Conservation (phyloP, 2,329 filamentous ascomycete species). For the Botrytis galanthina region DNA sequence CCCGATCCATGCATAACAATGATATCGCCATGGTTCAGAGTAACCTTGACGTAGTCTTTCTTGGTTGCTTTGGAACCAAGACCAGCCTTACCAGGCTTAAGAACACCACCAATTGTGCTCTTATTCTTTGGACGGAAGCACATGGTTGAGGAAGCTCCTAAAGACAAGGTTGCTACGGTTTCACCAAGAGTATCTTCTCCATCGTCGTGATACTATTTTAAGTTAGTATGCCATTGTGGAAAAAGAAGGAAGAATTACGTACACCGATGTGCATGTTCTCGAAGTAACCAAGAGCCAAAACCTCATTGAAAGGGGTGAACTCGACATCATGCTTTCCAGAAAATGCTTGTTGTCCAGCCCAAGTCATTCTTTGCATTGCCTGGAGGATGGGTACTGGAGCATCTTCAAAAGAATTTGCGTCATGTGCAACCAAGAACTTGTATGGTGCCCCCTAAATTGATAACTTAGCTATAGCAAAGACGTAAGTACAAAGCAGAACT, state of each 20-base stretch:
- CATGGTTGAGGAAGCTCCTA: conserved; percentile 53
- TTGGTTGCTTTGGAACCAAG: conserved; percentile 33
- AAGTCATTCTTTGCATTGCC: conserved; percentile 53
- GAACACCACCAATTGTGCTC: conserved; percentile 26
- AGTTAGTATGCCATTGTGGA: conserved; percentile 17
- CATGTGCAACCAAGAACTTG: conserved; percentile 60
- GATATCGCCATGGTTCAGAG: conserved; percentile 61
- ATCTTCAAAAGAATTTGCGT: conserved; percentile 49
- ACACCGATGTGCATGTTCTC: conserved; percentile 57
- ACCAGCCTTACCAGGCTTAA: neutral
- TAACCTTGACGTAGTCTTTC: conserved; percentile 40
- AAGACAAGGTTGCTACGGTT: conserved; percentile 59
- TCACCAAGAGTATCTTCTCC: conserved; percentile 62
- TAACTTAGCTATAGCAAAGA: conserved; percentile 14
- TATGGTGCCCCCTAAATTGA: conserved; percentile 57
- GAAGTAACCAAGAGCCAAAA: conserved; percentile 59
- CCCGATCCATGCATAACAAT: conserved; percentile 60
- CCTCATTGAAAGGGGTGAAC: conserved; percentile 54
- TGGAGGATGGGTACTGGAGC: conserved; percentile 50
- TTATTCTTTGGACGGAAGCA: conserved; percentile 53
- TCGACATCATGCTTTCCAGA: neutral
- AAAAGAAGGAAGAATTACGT: conserved; percentile 31
- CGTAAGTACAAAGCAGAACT: conserved; percentile 25
- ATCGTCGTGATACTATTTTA: conserved; percentile 60
- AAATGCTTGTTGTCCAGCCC: conserved; percentile 45